phyloP scores from a whole-genome alignment of 2,329 filamentous ascomycete genomes.

The Zasmidium cellare region DNA sequence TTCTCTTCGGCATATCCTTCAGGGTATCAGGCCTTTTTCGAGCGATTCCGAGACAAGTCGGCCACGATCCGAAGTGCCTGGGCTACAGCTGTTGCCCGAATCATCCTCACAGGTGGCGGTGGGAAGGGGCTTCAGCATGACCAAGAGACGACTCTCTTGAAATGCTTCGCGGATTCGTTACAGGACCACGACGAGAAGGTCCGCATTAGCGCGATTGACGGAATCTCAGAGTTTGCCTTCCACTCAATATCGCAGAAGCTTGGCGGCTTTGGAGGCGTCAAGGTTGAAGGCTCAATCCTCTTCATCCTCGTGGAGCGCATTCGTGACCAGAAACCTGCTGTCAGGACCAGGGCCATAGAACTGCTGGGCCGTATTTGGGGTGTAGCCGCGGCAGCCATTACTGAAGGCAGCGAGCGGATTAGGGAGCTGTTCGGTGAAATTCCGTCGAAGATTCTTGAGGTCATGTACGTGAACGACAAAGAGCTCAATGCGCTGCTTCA shows the following conservation, averaged over 20 bases:
- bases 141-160: conserved; percentile 75
- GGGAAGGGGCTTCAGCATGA: conserved; percentile 82
- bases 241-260: conserved; percentile 79
- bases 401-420: conserved; percentile 76
- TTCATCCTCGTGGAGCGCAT: conserved; percentile 81
- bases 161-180: conserved; percentile 71
- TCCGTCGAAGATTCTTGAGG: conserved; percentile 81
- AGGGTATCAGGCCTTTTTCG: conserved; percentile 81
- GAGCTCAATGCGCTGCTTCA: conserved; percentile 85
- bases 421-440: conserved; percentile 74
- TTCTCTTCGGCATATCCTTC: conserved; percentile 79
- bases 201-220: conserved; percentile 81
- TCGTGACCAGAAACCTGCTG: conserved; percentile 77
- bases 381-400: conserved; percentile 85
- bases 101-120: conserved; percentile 86
- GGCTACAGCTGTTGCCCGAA: conserved; percentile 80
- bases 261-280: conserved; percentile 71
- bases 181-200: conserved; percentile 90
- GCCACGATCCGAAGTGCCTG: conserved; percentile 79
- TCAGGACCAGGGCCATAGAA: conserved; percentile 84
- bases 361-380: conserved; percentile 87
- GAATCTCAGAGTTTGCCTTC: conserved; percentile 78
- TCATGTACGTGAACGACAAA: conserved; percentile 84
- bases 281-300: conserved; percentile 74
- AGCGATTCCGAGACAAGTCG: conserved; percentile 83